Evolutionary conservation across 2,329 filamentous ascomycete species (phyloP).

Genomic region (Thielaviopsis populi): DNA sequence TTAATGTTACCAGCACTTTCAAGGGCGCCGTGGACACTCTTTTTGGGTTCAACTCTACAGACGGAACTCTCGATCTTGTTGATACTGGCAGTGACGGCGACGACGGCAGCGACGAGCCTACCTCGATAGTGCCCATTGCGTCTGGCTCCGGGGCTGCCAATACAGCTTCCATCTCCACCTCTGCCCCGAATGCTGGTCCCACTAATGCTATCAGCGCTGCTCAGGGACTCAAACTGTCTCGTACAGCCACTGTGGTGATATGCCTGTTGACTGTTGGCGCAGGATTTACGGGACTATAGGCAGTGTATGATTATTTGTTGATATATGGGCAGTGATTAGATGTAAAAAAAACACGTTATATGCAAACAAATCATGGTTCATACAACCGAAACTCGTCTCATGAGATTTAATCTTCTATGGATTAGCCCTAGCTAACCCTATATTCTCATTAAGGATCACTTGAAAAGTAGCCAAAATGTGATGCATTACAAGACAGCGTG

Average conservation of each 20-base stretch:
- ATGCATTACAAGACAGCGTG: background rate
- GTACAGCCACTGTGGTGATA: slow-evolving; percentile 12
- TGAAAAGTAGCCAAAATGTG: background rate
- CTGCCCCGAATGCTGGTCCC: background rate
- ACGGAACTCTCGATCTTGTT: no score
- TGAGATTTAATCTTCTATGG: background rate
- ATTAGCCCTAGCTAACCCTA: background rate
- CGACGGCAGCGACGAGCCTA: background rate
- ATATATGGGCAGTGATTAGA: background rate
- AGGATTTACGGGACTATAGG: slow-evolving; percentile 15
- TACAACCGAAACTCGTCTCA: no score
- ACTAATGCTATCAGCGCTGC: slow-evolving; percentile 5
- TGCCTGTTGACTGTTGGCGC: slow-evolving; percentile 16
- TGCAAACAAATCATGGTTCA: no score
- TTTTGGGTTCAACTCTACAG: background rate
- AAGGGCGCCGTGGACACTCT: background rate
- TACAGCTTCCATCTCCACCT: background rate
- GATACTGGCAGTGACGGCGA: background rate
- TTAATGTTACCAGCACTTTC: slow-evolving; percentile 27
- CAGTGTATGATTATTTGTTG: background rate
- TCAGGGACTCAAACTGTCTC: slow-evolving; percentile 10
- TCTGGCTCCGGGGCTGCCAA: slow-evolving; percentile 2
- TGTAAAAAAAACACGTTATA: background rate
- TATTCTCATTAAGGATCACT: background rate
- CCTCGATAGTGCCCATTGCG: background rate